Base-by-base conservation (phyloP, 2,329 filamentous ascomycete species). In the Calonectria hongkongensis region DNA sequence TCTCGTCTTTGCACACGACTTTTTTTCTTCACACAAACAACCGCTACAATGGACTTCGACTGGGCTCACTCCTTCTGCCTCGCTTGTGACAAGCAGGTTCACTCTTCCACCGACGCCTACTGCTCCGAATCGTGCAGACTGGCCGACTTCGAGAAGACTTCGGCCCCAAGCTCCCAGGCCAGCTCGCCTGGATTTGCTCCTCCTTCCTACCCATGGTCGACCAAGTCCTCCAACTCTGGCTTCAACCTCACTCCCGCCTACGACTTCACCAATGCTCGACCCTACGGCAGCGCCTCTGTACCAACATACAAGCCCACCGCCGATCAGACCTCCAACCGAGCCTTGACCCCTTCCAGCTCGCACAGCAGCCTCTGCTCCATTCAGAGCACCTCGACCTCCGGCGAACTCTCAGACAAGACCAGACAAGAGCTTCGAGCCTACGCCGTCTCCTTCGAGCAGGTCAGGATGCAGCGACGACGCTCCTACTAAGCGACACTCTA, bases 61-160 rank as follows among this genome's bases (percentile, higher is more conserved):
- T 98, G 96, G 95, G 94, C 94, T 80, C 94, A 94, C 84, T 93
- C 97, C 85, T 98, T 95, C 90, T 98, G 96, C 89, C 92, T 98
- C 80, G 92, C 94, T 87, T 98, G 96, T 88, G 96, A 98, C 87
- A 93, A 94, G 86, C 85, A 86, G 79, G 84, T 85, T 63, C 94
- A 97, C 86, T 95, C 94, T 73, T 91, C 94, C 76, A 92, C 92
- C 70, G 92, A 92, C 74, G 92, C 94, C 77, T 98, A 98, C 89
- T 98, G 96, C 89, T 98, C 95, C 58, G 95, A 98, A 86, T 91
- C 94, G 36, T 98, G 96, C 89, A 92, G 95, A 76, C 89, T 98
- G 54, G 94, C 94, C 77, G 96, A 98, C 85, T 92, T 96, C 79
- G 95, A 98, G 85, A 92, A 92, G 85, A 92, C 90, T 45, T 89